These are phyloP conservation scores for Lichtheimia hyalospora DNA, from an alignment of 371 early-diverging fungal genomes.

Conservation along the genomic window DNA sequence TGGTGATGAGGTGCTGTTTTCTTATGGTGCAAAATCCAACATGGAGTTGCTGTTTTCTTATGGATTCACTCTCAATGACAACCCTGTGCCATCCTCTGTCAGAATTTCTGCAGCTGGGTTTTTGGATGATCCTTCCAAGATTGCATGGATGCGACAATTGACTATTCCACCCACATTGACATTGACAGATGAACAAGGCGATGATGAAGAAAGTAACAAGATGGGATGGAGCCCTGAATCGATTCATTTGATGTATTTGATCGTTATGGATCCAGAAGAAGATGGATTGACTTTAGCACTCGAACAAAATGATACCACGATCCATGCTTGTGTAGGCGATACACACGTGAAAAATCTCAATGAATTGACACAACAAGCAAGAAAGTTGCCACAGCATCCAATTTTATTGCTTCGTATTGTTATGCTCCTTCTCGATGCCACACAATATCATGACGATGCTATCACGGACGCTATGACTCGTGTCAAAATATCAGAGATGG, in stretches of 20 bases:
- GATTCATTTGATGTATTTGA: conserved; percentile 24
- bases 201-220: neutral
- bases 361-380: conserved; percentile 5
- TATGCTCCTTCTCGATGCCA: conserved; percentile 25
- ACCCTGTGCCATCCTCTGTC: conserved; percentile 24
- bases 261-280: conserved; percentile 24
- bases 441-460: conserved; percentile 13
- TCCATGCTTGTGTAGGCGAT: neutral
- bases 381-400: conserved; percentile 6
- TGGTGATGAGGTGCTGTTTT: conserved; percentile 36
- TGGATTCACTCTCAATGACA: conserved; percentile 47
- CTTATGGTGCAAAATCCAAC: conserved; percentile 66
- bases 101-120: conserved; percentile 19
- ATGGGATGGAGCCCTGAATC: conserved; percentile 23
- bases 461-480: neutral
- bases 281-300: conserved; percentile 6
- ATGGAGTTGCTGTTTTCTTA: conserved; percentile 63
- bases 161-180: conserved; percentile 16
- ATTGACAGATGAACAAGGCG: neutral
- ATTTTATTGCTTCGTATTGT: conserved; percentile 25
- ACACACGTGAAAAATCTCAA: neutral
- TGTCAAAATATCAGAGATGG: neutral
- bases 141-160: conserved; percentile 14
- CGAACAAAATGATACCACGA: neutral
- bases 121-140: conserved; percentile 16